Evolutionary conservation across 352 stramenopile genomes (phyloP), one percentile per base, ranked within the genome.

Genomic region (Globisporangium perplexum): DNA sequence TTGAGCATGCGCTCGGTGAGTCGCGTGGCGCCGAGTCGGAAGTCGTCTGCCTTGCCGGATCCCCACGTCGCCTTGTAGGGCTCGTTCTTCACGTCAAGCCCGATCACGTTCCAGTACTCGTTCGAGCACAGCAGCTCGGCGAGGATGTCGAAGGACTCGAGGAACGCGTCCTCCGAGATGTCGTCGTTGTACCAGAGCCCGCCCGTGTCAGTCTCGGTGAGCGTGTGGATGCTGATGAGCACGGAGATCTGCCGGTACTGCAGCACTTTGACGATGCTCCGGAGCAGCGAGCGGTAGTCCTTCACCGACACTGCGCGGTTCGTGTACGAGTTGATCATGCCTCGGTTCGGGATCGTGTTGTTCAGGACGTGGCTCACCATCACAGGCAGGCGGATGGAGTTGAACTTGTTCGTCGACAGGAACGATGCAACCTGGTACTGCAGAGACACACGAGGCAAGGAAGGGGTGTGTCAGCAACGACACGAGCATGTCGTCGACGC

Each of bases 261-360:
- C 0, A 90, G 60, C 3, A 69, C 64, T 46, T 84, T 57, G 1
- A 90, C 65, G 41, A 90, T 71, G 11, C 65, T 71, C 60, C 86
- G 54, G 45, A 90, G 59, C 7, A 67, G 75, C 24, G 76, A 79
- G n/a, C 83, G 80, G 62, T 88, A 90, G 46, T 67, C 64, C 47
- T 69, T 79, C 50, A 88, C 66, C 57, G 83, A 79, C 38, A 90
- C 69, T 0, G 79, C 79, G 36, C 76, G 79, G 65, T 90, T 90
- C 26, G 70, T 83, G 49, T 77, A 67, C n/a, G 72, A 33, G 44
- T 90, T 90, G 50, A 90, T 72, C 4, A 90, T 14, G 55, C 26
- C 48, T 53, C 43, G 78, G 78, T 12, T 77, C 56, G 3, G 79
- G 74, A 0, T 59, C 38, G 0, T 55, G 0, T 55, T 68, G 55